Percentiles rank a stretch among this genome's conserved stretches.
Evolutionary conservation across 148 eudicot genomes (phyloP).

Genomic region (Vaccinium corymbosum): DNA sequence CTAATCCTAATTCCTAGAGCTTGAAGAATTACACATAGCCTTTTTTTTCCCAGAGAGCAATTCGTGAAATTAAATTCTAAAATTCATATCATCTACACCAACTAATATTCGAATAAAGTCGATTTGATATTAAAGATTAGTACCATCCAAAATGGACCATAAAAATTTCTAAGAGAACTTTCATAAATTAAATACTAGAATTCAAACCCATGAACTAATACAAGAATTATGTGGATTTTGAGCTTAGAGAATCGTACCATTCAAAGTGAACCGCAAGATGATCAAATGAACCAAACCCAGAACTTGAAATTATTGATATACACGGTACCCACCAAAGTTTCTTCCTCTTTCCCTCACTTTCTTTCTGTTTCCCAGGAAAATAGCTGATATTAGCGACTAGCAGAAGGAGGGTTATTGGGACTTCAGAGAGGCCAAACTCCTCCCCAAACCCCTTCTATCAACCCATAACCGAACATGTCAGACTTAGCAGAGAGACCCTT

Average conservation of each 20-base stretch:
- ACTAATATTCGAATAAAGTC: no score
- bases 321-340: constrained; percentile 6
- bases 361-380: constrained; percentile 10
- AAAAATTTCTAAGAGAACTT: neutral
- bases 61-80: no score
- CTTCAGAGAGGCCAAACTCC: constrained; percentile 59
- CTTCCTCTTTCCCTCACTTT: constrained; percentile 15
- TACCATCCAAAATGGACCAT: no score
- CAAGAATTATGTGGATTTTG: neutral
- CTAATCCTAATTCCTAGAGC: neutral
- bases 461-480: constrained; percentile 36
- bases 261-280: neutral
- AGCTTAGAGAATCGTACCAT: constrained; percentile 13
- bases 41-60: no score
- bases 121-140: no score
- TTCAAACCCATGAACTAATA: neutral
- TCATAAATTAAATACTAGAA: neutral
- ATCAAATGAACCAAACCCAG: constrained; percentile 25
- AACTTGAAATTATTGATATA: constrained; percentile 12
- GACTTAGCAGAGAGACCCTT: neutral
- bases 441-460: constrained; percentile 52
- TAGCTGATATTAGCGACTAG: neutral
- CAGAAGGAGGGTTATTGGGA: constrained; percentile 18
- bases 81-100: no score
- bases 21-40: neutral